Base-by-base conservation (phyloP, 768 basidiomycete genomes). In the Tylopilus cervinicoccineus region DNA sequence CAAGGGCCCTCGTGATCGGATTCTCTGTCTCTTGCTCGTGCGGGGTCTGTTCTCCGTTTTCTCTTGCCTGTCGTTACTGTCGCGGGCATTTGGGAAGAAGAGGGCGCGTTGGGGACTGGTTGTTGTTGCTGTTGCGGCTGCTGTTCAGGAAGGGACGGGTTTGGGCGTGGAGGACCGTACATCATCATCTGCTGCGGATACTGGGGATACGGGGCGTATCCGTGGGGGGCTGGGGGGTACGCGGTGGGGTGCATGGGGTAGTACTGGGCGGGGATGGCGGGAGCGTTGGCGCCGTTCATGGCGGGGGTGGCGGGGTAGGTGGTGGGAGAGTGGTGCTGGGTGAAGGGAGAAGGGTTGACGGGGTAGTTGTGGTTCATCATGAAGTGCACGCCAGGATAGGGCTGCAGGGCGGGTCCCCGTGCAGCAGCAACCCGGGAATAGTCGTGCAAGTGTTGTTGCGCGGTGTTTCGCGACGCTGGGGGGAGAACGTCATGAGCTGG, bases 291-390 rank as follows among this genome's bases (percentile, higher is more conserved):
- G 45, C 72, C 72, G 51, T 76, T 73, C 47, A 67, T 61, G 11
- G 70, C 47, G 13, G 68, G 59, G 13, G 60, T 53, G 26, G 65
- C 44, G 41, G 65, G 59, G 32, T 69, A 52, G 40, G 64, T 31
- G 67, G 79, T 53, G 59, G 75, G 11, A 52, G 67, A 56, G 68
- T 70, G 70, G 17, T 71, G 67, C 37, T 74, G 72, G 22, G 74
- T 55, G 53, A 74, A 76, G 11, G 72, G 71, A 47, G 83, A 74
- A 51, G 79, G 78, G 60, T 79, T 81, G 55, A 80, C 70, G 22
- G 82, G 76, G 39, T 86, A 88, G 50, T 78, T 69, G 45, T 81
- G 80, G 64, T 87, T 88, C 84, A 87, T 88, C 64, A 81, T 73
- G 58, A 63, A 70, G 38, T 78, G 80, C 9, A 77, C 70, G 22